Base-by-base conservation (phyloP, 2,329 filamentous ascomycete genomes). In the Alternaria dauci region DNA sequence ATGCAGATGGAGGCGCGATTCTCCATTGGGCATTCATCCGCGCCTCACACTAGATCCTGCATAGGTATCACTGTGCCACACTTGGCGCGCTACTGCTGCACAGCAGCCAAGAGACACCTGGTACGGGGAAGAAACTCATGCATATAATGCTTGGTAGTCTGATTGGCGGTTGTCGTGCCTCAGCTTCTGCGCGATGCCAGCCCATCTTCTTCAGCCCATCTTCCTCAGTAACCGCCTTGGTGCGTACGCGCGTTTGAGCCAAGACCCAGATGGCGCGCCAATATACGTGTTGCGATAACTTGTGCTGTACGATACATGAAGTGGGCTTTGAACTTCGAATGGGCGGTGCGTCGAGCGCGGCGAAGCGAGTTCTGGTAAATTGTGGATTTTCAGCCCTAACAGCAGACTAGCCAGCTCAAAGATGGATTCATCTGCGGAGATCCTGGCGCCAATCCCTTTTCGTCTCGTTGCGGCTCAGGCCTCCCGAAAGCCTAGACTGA, bases 361-460 rank as follows among this genome's bases (percentile, higher is more conserved):
- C 42, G 16, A 54, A 48, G 56, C 51, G 11, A 20, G n/a, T 20
- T 38, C n/a, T 46, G 36, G 38, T 51, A 44, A 20, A 34, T 12
- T 46, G 47, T 44, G 28, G 48, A 51, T 46, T 25, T 44, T 34
- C 39, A 34, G 34, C 32, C 18, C 18, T 38, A 57, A 38, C 28
- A 57, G 28, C 58, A 44, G 52, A 51, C 56, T 61, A 57, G 48
- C 28, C 34, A 36, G 44, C 34, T 44, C 28, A 50, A 42, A 47
- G 53, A n/a, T 34, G 47, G 28, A n/a, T 38, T 9, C 51, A 36
- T 23, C 36, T 46, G 34, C 36, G 50, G 25, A 55, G 18, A 44
- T 36, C 34, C 38, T 59, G 43, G 20, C 52, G 56, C 51, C 20
- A 44, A 39, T 38, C 41, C 9, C 14, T 30, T 23, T 44, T 30